Evolutionary conservation across 805 yeast species (phyloP).

Genomic region (Candida sakaeoensis): DNA sequence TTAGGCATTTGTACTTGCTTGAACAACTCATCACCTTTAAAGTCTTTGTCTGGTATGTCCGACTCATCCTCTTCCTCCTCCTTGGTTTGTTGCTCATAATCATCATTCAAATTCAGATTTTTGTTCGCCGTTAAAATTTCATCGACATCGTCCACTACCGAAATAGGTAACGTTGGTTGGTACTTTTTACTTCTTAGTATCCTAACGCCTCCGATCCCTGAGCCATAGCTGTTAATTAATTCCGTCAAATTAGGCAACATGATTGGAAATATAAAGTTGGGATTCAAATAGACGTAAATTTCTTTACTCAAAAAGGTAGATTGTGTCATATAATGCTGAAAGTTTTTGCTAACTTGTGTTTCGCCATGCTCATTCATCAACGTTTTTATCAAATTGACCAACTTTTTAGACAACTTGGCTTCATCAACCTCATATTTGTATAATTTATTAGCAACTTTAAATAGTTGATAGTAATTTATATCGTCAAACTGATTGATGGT

Average conservation of each 20-base stretch:
- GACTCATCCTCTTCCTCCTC: conserved; percentile 18
- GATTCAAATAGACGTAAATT: conserved; percentile 47
- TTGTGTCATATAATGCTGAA: conserved; percentile 39
- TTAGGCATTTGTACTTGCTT: conserved; percentile 47
- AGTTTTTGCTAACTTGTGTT: conserved; percentile 23
- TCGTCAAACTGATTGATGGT: conserved; percentile 51
- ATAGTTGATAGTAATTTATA: conserved; percentile 66
- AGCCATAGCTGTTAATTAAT: conserved; percentile 70
- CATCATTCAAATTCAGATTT: conserved; percentile 25
- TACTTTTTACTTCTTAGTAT: conserved; percentile 50
- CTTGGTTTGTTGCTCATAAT: conserved; percentile 24
- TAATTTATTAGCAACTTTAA: conserved; percentile 59
- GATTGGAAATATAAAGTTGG: conserved; percentile 50
- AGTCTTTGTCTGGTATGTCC: conserved; percentile 6
- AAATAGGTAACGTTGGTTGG: conserved; percentile 71
- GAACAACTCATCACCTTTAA: conserved; percentile 47
- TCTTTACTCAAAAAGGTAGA: conserved; percentile 38
- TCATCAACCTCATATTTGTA: conserved; percentile 87
- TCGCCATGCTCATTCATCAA: conserved; percentile 37
- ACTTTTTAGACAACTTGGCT: conserved; percentile 49
- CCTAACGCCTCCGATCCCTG: conserved; percentile 63
- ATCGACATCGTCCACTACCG: conserved; percentile 68
- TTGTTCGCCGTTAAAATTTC: conserved; percentile 42
- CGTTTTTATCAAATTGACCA: conserved; percentile 25
- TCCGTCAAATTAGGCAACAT: conserved; percentile 73